phyloP scores from a whole-genome alignment of 371 early-diverging fungal species.

The Apophysomyces trapeziformis region DNA sequence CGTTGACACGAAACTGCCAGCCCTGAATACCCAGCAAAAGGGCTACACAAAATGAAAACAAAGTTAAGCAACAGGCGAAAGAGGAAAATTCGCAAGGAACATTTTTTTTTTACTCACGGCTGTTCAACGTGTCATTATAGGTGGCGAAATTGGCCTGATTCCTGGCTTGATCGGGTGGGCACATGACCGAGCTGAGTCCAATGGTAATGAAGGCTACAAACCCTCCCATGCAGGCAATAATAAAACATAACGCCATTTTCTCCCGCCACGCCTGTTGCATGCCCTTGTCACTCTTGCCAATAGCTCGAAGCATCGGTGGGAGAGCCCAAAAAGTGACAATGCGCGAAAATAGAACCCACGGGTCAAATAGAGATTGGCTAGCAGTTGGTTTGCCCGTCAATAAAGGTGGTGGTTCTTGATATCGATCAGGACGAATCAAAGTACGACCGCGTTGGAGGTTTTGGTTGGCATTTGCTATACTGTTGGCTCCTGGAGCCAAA shows the following conservation, averaged over 20 bases:
- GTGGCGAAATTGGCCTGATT: conserved; percentile 49
- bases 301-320: conserved; percentile 58
- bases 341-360: conserved; percentile 79
- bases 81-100: neutral
- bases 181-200: conserved; percentile 58
- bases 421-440: conserved; percentile 75
- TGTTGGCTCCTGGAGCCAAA: conserved; percentile 51
- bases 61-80: conserved; percentile 9
- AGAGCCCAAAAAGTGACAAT: conserved; percentile 82
- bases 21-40: conserved; percentile 36
- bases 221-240: conserved; percentile 67
- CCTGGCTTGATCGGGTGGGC: conserved; percentile 46
- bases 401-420: conserved; percentile 72
- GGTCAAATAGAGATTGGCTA: conserved; percentile 52
- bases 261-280: conserved; percentile 94
- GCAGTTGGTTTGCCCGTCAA: conserved; percentile 65
- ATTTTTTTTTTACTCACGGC: conserved; percentile 22
- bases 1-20: conserved; percentile 39
- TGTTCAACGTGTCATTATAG: conserved; percentile 34
- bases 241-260: conserved; percentile 79
- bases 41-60: conserved; percentile 19
- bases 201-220: conserved; percentile 68
- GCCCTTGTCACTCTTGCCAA: conserved; percentile 60
- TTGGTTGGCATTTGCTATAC: conserved; percentile 54
- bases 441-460: conserved; percentile 76